Base-by-base conservation (phyloP, 345 rosid genomes). In the Reutealis trisperma region DNA sequence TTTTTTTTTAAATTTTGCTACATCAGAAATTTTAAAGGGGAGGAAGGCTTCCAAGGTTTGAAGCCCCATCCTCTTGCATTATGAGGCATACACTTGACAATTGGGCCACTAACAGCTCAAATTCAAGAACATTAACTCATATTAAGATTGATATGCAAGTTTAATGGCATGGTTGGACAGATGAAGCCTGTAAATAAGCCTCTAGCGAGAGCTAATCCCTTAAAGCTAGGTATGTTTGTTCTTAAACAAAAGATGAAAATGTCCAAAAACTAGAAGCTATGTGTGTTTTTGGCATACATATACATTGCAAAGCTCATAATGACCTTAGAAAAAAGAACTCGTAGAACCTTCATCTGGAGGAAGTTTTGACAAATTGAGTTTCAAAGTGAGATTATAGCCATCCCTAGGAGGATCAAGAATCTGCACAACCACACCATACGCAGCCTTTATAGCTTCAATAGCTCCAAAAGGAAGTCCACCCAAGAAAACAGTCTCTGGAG, bases 401-500 rank as follows among this genome's bases (percentile, higher is more conserved):
- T 94, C 98, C 82, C 93, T 87, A 16, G 98, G 99, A 78, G 99
- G 98, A 86, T 96, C 99, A 66, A 96, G 96, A 71, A 96, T 96
- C 80, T 96, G 99, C 55, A 94, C 96, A 27, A 83, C 87, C 0
- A 82, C 86, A 27, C 91, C 95, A 61, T 94, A 96, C 3, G 96
- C 79, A 34, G 93, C 86, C 85, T 96, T 96, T 75, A 92, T 88
- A 58, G 97, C 99, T 87, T 96, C 99, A 60, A 96, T 88, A 75
- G 98, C 97, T 86, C 97, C 99, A 51, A 84, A 81, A 1, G 99
- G 99, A 75, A 94, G 96, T 68, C 99, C 99, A 45, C 89, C 90
- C 63, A 83, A 71, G 77, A 93, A 94, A 74, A 86, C 83, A 30
- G 97, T 89, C 84, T 88, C 97, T 7, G 93, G 91, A 71, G 98